phyloP scores from a whole-genome alignment of 2,329 filamentous ascomycete species.

The Cladosporium sp. region DNA sequence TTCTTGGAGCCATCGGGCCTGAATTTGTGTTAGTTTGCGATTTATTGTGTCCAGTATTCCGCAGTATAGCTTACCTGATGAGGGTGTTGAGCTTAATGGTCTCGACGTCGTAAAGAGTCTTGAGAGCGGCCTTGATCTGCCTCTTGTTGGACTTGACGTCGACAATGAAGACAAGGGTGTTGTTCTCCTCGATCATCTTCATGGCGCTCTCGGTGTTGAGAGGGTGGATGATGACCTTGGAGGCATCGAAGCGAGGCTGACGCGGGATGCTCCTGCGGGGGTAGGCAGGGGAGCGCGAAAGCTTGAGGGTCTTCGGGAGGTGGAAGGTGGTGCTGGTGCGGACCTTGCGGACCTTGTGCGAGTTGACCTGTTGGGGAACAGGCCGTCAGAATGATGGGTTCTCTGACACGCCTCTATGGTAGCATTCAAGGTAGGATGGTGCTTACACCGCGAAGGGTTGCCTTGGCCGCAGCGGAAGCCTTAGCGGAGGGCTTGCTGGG shows the following conservation, averaged over 20 bases:
- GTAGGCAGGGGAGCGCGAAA: slow-evolving; percentile 91
- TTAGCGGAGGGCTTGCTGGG: slow-evolving; percentile 67
- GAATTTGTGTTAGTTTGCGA: slow-evolving; percentile 22
- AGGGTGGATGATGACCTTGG: slow-evolving; percentile 97
- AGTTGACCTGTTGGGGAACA: slow-evolving; percentile 59
- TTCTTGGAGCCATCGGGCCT: slow-evolving; percentile 98
- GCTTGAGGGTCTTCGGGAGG: slow-evolving; percentile 91
- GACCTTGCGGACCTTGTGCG: slow-evolving; percentile 91
- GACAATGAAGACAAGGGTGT: slow-evolving; percentile 69
- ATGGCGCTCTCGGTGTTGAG: slow-evolving; percentile 99
- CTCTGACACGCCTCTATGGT: slow-evolving; percentile 52
- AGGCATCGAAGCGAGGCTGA: slow-evolving; percentile 88
- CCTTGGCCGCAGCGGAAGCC: slow-evolving; percentile 92
- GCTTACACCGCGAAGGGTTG: slow-evolving; percentile 93
- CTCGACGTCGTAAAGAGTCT: slow-evolving; percentile 99
- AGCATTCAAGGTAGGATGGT: slow-evolving; percentile 28
- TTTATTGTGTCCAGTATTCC: neutral
- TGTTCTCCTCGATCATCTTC: slow-evolving; percentile 99
- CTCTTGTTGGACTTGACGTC: slow-evolving; percentile 90
- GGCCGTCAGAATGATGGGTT: slow-evolving; percentile 53
- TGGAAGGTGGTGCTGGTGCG: slow-evolving; percentile 94
- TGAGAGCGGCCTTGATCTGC: slow-evolving; percentile 96
- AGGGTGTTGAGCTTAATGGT: slow-evolving; percentile 99
- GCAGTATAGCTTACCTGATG: slow-evolving; percentile 68
- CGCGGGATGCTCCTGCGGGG: slow-evolving; percentile 92